Base-by-base conservation (phyloP, 352 stramenopile species). In the Pythium utonaiense region DNA sequence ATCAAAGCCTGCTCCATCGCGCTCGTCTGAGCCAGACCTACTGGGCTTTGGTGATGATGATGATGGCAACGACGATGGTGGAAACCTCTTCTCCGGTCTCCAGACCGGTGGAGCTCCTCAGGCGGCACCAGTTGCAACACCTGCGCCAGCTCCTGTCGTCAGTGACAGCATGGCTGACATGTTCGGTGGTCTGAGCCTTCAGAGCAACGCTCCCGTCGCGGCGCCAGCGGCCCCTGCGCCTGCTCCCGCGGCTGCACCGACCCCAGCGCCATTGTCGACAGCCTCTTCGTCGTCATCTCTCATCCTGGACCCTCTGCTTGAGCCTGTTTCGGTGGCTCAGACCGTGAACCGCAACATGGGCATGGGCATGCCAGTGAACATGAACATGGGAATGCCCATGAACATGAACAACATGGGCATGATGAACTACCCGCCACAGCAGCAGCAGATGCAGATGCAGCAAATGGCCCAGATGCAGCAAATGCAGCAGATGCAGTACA, bases 161-260 rank as follows among this genome's bases (percentile, higher is more conserved):
- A 19, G 51, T 40, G 47, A 73, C 22, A 58, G 51, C 17, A 52
- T 74, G 12, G 51, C 62, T 9, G 76, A 91, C 58, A 93, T 93
- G 83, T 93, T 93, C 64, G 83, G 83, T 24, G 83, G 83, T 19
- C 57, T 93, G 47, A 74, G 72, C 42, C 71, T 93, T 48, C 81
- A 89, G 58, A 57, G 62, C 25, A 82, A 69, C 52, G 67, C 74
- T 44, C 67, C 75, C 60, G 53, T 62, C n/a, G 53, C 64, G 1
- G 42, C 66, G 14, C 31, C 66, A 45, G 48, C 71, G 7, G 50
- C 74, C 38, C 50, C 66, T 47, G 60, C 50, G 21, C 49, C 74
- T 2, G 21, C 31, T 21, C 36, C 56, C 24, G 3, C n/a, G 14
- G 41, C 55, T 31, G 27, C 57, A 0, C 44, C 64, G 6, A 30